Conservation (phyloP, 208 protist genomes). For the Acanthamoeba castellanii region DNA sequence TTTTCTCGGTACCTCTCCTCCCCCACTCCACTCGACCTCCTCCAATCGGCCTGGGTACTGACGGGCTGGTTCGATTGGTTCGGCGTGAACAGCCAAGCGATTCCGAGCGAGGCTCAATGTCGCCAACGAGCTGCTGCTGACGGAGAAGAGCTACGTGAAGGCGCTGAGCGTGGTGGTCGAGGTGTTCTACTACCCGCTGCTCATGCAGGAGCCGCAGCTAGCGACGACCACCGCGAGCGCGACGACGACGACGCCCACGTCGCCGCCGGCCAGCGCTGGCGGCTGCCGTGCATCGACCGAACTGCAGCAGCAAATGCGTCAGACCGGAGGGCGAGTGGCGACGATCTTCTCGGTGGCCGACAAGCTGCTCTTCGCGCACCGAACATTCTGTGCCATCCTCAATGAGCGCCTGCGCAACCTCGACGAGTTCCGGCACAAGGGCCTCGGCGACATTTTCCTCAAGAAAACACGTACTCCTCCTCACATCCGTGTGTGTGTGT, state of each 20-base stretch:
- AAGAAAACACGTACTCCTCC: neutral
- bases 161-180: conserved; percentile 12
- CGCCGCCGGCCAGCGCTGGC: too few species aligned
- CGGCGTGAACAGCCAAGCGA: too few species aligned
- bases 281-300: too few species aligned
- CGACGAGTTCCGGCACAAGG: neutral
- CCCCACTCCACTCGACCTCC: too few species aligned
- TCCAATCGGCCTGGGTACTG: neutral
- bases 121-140: conserved; percentile 16
- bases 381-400: too few species aligned
- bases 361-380: too few species aligned
- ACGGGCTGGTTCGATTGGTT: too few species aligned
- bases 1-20: conserved; percentile 29
- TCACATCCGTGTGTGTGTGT: neutral
- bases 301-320: too few species aligned
- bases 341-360: too few species aligned
- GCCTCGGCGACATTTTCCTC: conserved; percentile 24
- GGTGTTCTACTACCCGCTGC: neutral
- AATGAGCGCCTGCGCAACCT: neutral
- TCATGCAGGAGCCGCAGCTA: too few species aligned
- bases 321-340: too few species aligned
- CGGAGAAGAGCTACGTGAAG: conserved; percentile 60
- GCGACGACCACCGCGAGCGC: too few species aligned
- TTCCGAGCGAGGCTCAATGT: neutral
- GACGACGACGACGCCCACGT: neutral